phyloP scores from a whole-genome alignment of 768 basidiomycete genomes.

The Rhodotorula paludigena region DNA sequence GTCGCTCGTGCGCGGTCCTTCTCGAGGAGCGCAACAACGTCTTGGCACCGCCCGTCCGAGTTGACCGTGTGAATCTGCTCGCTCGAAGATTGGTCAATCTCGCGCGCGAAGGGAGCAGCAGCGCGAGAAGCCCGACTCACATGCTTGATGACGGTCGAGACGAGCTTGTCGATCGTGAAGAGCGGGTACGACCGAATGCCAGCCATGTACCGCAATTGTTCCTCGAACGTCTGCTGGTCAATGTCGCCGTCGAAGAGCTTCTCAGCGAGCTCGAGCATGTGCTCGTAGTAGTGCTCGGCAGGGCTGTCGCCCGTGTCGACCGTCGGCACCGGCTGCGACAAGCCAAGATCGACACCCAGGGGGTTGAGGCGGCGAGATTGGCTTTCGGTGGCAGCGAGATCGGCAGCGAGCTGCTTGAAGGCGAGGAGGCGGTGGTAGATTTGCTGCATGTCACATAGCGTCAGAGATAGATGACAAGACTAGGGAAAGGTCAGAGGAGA shows the following conservation, averaged over 20 bases:
- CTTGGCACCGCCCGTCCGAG: constrained; percentile 79
- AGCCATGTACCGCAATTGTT: constrained; percentile 93
- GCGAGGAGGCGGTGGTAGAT: constrained; percentile 80
- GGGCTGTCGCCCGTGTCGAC: constrained; percentile 44
- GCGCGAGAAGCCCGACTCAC: constrained; percentile 51
- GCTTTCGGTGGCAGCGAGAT: constrained; percentile 55
- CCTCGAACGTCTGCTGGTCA: constrained; percentile 83
- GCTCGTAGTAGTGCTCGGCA: constrained; percentile 75
- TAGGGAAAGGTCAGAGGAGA: not conserved
- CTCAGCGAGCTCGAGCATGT: constrained; percentile 83
- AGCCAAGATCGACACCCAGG: constrained; percentile 46
- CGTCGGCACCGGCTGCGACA: constrained; percentile 65
- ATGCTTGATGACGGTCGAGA: constrained; percentile 89
- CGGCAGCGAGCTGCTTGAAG: constrained; percentile 76
- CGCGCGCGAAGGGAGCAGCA: constrained; percentile 42
- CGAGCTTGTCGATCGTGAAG: constrained; percentile 90
- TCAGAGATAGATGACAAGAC: too few species aligned
- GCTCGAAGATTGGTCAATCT: constrained; percentile 36
- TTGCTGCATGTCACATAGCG: too few species aligned
- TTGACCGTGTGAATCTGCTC: constrained; percentile 83
- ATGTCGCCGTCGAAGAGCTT: constrained; percentile 89
- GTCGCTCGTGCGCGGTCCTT: constrained; percentile 36
- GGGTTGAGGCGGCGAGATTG: constrained; percentile 36
- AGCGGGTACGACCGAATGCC: constrained; percentile 84
- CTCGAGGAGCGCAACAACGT: constrained; percentile 50